These are phyloP conservation scores for Vitis riparia DNA, from an alignment of 164 flowering plant species.

Conservation along the genomic window DNA sequence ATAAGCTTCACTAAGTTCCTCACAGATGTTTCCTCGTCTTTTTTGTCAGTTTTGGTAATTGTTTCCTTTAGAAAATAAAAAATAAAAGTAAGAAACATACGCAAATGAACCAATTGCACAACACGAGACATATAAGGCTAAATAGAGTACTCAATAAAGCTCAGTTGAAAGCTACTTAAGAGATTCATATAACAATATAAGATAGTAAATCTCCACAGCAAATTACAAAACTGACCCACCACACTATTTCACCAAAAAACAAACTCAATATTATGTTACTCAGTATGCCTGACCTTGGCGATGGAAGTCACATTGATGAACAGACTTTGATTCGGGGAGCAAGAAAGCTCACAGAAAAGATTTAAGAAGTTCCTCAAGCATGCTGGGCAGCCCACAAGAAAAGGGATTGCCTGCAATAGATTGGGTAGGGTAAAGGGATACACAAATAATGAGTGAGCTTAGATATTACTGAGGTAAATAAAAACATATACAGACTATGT, in stretches of 20 bases:
- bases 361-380: slow-evolving; percentile 96
- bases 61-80: too few species aligned
- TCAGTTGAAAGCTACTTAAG: too few species aligned
- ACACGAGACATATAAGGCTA: too few species aligned
- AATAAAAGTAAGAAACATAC: too few species aligned
- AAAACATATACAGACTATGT: background rate
- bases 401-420: slow-evolving; percentile 84
- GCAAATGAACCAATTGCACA: too few species aligned
- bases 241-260: background rate
- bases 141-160: too few species aligned
- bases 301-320: slow-evolving; percentile 91
- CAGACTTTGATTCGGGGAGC: slow-evolving; percentile 93
- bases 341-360: slow-evolving; percentile 90
- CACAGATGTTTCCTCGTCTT: too few species aligned
- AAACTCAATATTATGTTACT: background rate
- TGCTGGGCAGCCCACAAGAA: slow-evolving; percentile 98
- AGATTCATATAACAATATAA: too few species aligned
- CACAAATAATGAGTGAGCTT: background rate
- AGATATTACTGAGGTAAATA: too few species aligned
- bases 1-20: too few species aligned
- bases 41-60: too few species aligned
- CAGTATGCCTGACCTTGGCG: slow-evolving; percentile 52
- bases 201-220: background rate
- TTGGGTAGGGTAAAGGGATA: background rate
- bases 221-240: background rate